These are phyloP conservation scores for Coniochaeta ligniaria DNA, from an alignment of 2,329 filamentous ascomycete genomes.

Conservation along the genomic window DNA sequence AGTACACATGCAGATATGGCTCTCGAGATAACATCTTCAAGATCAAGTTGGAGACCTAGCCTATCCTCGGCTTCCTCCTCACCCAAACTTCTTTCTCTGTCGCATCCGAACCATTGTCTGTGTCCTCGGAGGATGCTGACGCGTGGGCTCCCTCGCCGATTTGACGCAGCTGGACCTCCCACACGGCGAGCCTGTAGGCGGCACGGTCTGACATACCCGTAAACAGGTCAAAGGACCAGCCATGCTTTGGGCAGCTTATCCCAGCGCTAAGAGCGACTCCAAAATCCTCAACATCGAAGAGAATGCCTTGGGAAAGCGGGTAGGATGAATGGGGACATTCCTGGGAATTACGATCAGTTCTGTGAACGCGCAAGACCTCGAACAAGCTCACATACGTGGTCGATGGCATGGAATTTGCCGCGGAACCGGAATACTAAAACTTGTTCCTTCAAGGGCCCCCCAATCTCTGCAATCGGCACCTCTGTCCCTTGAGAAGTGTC, in stretches of 20 bases:
- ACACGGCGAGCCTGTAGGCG: constrained; percentile 53
- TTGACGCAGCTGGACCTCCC: constrained; percentile 53
- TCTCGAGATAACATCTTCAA: not conserved
- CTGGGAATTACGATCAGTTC: constrained; percentile 25
- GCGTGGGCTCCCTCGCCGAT: not conserved
- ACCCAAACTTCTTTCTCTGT: constrained; percentile 33
- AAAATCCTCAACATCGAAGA: constrained; percentile 70
- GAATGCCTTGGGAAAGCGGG: constrained; percentile 53
- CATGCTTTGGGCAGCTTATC: constrained; percentile 60
- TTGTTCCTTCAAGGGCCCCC: constrained; percentile 42
- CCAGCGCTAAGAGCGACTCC: constrained; percentile 56
- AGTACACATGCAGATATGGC: not conserved
- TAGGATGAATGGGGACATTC: constrained; percentile 62
- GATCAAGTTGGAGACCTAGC: constrained; percentile 5
- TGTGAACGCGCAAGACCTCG: no score
- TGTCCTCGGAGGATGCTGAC: not conserved
- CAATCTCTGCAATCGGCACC: constrained; percentile 25
- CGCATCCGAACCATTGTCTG: not conserved
- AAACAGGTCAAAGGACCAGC: constrained; percentile 64
- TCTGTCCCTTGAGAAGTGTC: constrained; percentile 28
- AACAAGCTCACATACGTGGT: constrained; percentile 46
- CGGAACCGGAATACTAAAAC: constrained; percentile 59
- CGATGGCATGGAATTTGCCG: constrained; percentile 58
- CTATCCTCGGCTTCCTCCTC: constrained; percentile 31
- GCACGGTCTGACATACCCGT: constrained; percentile 56